phyloP scores from a whole-genome alignment of 1,284 basidiomycete genomes.

The Fomitopsis schrenkii region DNA sequence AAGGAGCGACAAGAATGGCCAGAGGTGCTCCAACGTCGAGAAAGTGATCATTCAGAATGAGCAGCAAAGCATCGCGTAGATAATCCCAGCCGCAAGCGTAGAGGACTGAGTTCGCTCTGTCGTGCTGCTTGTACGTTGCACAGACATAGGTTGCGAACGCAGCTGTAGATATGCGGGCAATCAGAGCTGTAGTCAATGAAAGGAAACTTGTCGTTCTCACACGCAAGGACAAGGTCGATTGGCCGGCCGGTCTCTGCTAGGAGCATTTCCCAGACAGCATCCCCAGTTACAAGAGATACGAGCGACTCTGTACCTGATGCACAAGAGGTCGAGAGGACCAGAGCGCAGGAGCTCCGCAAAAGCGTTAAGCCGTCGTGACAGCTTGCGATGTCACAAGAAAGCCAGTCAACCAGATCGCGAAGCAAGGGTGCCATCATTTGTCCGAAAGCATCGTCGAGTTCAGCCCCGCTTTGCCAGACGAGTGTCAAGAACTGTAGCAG shows the following conservation, averaged over 20 bases:
- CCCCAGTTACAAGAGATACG: constrained; percentile 16
- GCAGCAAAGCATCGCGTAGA: constrained; percentile 44
- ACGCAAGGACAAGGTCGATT: constrained; percentile 30
- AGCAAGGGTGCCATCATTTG: constrained; percentile 26
- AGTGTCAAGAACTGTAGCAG: constrained; percentile 30
- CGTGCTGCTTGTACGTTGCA: constrained; percentile 15
- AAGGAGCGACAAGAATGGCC: constrained; percentile 42
- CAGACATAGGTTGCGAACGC: constrained; percentile 47
- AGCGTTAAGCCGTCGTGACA: constrained; percentile 6
- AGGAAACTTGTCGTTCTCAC: constrained; percentile 20
- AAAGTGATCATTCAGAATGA: constrained; percentile 41
- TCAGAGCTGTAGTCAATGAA: neutral
- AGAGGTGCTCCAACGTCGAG: constrained; percentile 43
- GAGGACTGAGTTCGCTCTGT: constrained; percentile 29
- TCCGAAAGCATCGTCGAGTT: constrained; percentile 12
- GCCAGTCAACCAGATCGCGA: constrained; percentile 17
- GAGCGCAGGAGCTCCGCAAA: constrained; percentile 28
- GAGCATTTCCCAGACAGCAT: constrained; percentile 28
- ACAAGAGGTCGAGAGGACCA: constrained; percentile 25
- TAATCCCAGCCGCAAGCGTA: constrained; percentile 52
- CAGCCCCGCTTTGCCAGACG: constrained; percentile 27
- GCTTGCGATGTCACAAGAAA: constrained; percentile 12
- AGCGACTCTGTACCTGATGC: neutral
- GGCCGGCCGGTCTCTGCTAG: constrained; percentile 14
- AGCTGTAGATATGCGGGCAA: constrained; percentile 31